Evolutionary conservation across 2,329 filamentous ascomycete genomes (phyloP), one percentile per base, ranked within the genome.

Genomic region (Ceratocystis eucalypticola): DNA sequence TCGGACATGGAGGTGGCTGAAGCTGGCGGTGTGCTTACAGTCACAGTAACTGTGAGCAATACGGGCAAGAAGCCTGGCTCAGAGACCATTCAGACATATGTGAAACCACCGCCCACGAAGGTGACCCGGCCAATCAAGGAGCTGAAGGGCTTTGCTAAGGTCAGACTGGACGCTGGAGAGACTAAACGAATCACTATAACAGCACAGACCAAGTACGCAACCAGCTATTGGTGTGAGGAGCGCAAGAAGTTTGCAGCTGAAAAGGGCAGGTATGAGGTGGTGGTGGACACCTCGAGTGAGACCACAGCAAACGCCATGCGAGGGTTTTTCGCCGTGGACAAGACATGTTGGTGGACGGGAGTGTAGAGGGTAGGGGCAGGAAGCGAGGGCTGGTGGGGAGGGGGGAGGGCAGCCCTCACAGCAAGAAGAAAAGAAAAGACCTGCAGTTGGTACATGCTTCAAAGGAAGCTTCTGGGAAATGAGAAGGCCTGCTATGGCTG

Each of bases 161-260:
- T 87, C 0, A 78, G 79, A 66, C 73, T 91, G 1, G 77, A 80
- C 65, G 77, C 84, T 0, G 87, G 86, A 0, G 80, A 87, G 75
- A 79, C 76, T 57, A 80, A 82, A 75, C 76, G 70, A 5, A 82
- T 85, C 1, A 76, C 79, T n/a, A 77, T 91, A 6, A 75, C 77
- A 3, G 75, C 85, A 62, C 72, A 82, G 68, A 82, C 82, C 71
- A 89, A 88, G 75, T 85, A 88, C 65, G 84, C 83, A 0, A 81
- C 84, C 0, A 83, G 83, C 65, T 91, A 86, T 75, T 91, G 85
- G 79, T 86, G 89, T 70, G 88, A 91, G 76, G 80, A 82, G 69
- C 77, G 82, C 12, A 78, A 81, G 66, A 77, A 83, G 71, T 91
- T 87, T 87, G 80, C 82, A 22, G 81, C 81, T 1, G 86, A 89